Evolutionary conservation across 1,284 basidiomycete genomes (phyloP), one percentile per base, ranked within the genome.

Genomic region (Sanghuangporus baumii): DNA sequence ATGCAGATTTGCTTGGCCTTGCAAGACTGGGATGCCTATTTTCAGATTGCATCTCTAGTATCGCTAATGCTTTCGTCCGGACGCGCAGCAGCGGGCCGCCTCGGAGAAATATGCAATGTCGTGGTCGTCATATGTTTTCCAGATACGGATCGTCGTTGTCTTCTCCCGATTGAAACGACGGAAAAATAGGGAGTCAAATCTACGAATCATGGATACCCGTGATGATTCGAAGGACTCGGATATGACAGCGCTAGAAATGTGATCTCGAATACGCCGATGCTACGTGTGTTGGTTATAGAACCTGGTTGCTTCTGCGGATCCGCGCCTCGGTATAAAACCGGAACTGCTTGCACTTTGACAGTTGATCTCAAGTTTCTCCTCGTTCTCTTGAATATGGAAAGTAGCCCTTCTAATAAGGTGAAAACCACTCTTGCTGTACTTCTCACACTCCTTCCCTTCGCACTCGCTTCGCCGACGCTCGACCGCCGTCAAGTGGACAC

Each of bases 401-500:
- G n/a, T 16, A 11, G n/a, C 12, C 51, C 11, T 11, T 52, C 12
- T 26, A 6, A 40, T 56, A 18, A 54, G 12, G 46, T 57, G 55
- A 60, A 60, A 60, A 1, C 2, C 36, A 23, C 31, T 18, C 18
- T 60, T 4, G 8, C 48, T 18, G 46, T 50, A 16, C 20, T 52
- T 6, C 48, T 52, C 4, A 6, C 38, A 16, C 48, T 60, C 12
- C 46, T 60, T 52, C 59, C 59, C 26, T 34, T 52, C 18, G 48
- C 36, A 34, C 59, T 60, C 50, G 47, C 59, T 26, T 60, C 59
- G 3, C 57, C 57, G 14, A 40, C 50, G 7, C 31, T 52, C 5
- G 36, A 60, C 18, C 59, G 48, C 48, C 47, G 43, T 16, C 52
- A 54, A 18, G 31, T 73, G 62, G 74, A 75, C 67, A 75, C 72